A percentile compares a stretch with the other conserved stretches of the same genome.
Conservation (phyloP, 768 basidiomycete genomes). For the Kwoniella pini region DNA sequence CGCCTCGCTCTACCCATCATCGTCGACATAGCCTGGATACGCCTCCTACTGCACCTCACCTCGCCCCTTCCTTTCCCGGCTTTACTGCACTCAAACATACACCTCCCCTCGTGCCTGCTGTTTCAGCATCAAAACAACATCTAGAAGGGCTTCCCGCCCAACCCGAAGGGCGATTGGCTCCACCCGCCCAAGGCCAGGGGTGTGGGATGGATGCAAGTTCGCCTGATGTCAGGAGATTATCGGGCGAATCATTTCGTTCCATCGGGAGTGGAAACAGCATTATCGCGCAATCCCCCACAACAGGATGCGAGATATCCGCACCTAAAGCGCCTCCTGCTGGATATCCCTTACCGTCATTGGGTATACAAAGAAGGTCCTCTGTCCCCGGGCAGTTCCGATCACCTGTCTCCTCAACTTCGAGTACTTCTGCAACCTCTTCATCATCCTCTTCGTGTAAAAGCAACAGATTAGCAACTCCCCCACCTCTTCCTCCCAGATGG, state of each 20-base stretch:
- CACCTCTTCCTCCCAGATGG: constrained; percentile 30
- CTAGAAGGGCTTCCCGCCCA: not conserved
- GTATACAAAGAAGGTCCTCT: constrained; percentile 5
- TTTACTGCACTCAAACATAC: constrained; percentile 11
- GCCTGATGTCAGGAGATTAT: constrained; percentile 9
- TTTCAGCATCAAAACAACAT: not conserved
- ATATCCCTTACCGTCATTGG: constrained; percentile 30
- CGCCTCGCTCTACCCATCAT: not conserved
- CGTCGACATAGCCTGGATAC: constrained; percentile 24
- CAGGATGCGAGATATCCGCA: constrained; percentile 41
- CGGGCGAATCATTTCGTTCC: constrained; percentile 1
- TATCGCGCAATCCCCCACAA: constrained; percentile 25
- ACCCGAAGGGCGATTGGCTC: not conserved
- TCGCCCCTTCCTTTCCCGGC: constrained; percentile 10
- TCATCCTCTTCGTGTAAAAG: constrained; percentile 24
- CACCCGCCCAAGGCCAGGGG: not conserved
- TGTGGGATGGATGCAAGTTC: not conserved
- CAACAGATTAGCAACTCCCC: constrained; percentile 1
- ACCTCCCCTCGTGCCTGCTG: constrained; percentile 1
- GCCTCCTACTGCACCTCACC: constrained; percentile 25
- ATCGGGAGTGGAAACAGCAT: constrained; percentile 8
- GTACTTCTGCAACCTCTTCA: constrained; percentile 23
- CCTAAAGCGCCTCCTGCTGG: constrained; percentile 39
- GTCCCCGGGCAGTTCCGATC: not conserved
- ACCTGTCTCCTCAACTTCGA: constrained; percentile 11